These are phyloP conservation scores for Austroboletus eburneus DNA, from an alignment of 768 basidiomycete genomes.

Conservation along the genomic window DNA sequence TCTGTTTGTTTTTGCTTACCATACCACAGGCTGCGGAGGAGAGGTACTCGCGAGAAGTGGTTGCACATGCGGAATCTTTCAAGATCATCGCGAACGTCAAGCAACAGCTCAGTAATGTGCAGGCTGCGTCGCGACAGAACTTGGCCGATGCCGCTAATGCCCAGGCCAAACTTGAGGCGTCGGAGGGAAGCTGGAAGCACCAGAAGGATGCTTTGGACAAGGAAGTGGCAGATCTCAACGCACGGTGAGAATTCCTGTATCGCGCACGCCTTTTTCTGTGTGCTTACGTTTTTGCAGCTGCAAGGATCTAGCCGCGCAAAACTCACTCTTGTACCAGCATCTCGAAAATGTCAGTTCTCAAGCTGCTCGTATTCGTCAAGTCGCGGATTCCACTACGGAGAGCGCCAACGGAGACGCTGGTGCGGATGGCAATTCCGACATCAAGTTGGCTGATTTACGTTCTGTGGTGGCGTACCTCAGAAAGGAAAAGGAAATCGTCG, in stretches of 20 bases:
- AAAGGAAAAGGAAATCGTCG: conserved; percentile 90
- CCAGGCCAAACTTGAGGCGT: conserved; percentile 61
- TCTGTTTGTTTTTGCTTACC: neutral
- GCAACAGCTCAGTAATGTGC: conserved; percentile 52
- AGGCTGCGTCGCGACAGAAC: conserved; percentile 54
- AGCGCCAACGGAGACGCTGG: conserved; percentile 42
- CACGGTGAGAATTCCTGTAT: conserved; percentile 45
- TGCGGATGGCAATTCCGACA: conserved; percentile 48
- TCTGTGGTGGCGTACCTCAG: conserved; percentile 78
- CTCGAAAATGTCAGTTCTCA: conserved; percentile 81
- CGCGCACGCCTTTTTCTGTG: neutral
- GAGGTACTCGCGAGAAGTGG: conserved; percentile 74
- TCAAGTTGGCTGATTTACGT: conserved; percentile 67
- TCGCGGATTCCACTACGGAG: conserved; percentile 50
- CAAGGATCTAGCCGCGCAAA: conserved; percentile 73
- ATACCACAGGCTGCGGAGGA: conserved; percentile 63
- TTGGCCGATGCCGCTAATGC: conserved; percentile 68
- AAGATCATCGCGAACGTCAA: conserved; percentile 64
- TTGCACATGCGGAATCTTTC: conserved; percentile 83
- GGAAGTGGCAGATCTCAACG: conserved; percentile 67
- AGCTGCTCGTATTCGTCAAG: conserved; percentile 74
- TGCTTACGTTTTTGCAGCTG: conserved; percentile 39
- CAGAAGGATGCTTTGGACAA: conserved; percentile 76
- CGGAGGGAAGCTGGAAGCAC: conserved; percentile 76
- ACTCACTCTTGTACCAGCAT: conserved; percentile 73